A percentile compares a stretch with the other conserved stretches of the same genome.
These are phyloP conservation scores for Camellia lanceoleosa DNA, from an alignment of 148 eudicot species.

Conservation along the genomic window DNA sequence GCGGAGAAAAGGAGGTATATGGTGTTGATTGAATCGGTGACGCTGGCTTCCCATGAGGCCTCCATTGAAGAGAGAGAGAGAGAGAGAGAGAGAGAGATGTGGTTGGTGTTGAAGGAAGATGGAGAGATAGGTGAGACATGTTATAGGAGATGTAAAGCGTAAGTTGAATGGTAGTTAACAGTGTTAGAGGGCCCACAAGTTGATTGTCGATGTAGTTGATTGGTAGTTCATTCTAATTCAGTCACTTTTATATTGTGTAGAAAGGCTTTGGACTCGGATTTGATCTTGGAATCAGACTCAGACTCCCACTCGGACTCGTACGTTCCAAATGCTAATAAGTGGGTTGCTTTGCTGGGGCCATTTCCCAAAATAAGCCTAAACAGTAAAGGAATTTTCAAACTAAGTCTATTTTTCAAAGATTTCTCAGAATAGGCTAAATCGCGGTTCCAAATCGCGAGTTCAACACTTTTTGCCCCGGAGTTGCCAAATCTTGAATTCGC, in stretches of 20 bases:
- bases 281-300: too few species aligned
- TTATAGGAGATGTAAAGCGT: neutral
- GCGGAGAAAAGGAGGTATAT: constrained; percentile 70
- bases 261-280: neutral
- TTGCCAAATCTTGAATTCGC: too few species aligned
- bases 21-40: constrained; percentile 59
- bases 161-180: constrained; percentile 21
- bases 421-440: too few species aligned
- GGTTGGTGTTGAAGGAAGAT: constrained; percentile 20
- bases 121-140: neutral
- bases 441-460: too few species aligned
- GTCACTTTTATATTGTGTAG: neutral
- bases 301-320: too few species aligned
- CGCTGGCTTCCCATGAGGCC: constrained; percentile 58
- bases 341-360: too few species aligned
- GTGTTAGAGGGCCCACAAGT: neutral
- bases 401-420: too few species aligned
- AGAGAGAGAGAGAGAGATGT: neutral
- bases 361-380: too few species aligned
- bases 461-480: too few species aligned
- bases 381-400: too few species aligned
- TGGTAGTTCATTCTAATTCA: constrained; percentile 25
- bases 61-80: constrained; percentile 36
- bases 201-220: constrained; percentile 7
- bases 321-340: too few species aligned